Base-by-base conservation (phyloP, 75 land plant genomes). In the Sequoiadendron giganteum region DNA sequence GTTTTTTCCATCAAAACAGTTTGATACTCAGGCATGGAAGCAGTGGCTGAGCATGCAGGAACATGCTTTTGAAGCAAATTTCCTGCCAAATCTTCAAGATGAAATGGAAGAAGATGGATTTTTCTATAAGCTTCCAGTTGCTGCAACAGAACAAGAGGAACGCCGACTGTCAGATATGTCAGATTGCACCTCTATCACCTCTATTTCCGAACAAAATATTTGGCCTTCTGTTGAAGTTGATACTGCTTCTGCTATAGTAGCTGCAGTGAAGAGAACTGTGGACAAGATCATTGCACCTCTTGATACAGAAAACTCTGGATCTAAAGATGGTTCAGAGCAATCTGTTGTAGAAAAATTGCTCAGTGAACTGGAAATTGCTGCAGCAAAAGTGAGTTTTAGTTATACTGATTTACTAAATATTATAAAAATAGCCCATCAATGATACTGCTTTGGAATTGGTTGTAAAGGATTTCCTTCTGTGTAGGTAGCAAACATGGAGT, bases 91-190 rank as follows among this genome's bases (percentile, higher is more conserved):
- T 36, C 38, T 36, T 36, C 38, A 36, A 36, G 38, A 36, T 36
- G 38, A 36, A 0, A 36, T 36, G 38, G 38, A 36, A 36, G 38
- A 36, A 36, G 38, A 36, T 36, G 38, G 38, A 36, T 36, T 36
- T 36, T 36, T 36, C 38, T 36, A 36, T 36, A 36, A 36, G 38
- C 38, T 36, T 36, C 38, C 38, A 36, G 38, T 36, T 36, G 38
- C 0, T 36, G 38, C 82, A 34, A 90, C 83, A 32, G 93, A 93
- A 85, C 94, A 82, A 88, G 95, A 94, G 89, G 95, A 94, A 61
- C 93, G 94, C 14, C 90, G 94, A 8, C 87, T 94, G 89, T 94
- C 95, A 85, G 92, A 89, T 89, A 88, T 94, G 86, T 94, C 95
- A 16, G 94, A 94, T 77, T 93, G 94, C 89, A 85, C 91, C 0